Evolutionary conservation across 2,329 filamentous ascomycete genomes (phyloP).

Genomic region (Beauveria australis): DNA sequence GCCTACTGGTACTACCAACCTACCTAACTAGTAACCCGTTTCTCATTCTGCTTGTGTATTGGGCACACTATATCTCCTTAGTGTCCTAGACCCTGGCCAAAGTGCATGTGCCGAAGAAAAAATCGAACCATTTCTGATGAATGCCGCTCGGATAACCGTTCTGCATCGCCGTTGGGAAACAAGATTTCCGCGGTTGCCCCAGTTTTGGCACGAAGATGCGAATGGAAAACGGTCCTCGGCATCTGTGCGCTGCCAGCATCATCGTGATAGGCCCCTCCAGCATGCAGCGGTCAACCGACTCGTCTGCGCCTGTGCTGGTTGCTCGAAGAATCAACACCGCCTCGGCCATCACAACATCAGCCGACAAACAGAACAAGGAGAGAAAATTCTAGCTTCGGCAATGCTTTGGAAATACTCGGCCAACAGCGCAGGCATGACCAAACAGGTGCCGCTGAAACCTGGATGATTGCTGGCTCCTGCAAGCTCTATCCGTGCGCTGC

Average conservation of each 20-base stretch:
- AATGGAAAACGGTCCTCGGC: background rate
- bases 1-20: background rate
- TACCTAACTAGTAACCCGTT: background rate
- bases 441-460: background rate
- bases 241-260: conserved; percentile 8
- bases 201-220: background rate
- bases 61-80: background rate
- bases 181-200: background rate
- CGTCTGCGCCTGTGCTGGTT: background rate
- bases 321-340: background rate
- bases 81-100: background rate
- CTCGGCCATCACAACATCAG: background rate
- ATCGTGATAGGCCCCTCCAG: background rate
- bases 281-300: background rate
- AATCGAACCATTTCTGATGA: conserved; percentile 1
- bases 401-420: background rate
- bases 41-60: background rate
- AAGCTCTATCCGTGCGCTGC: background rate
- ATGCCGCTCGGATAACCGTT: background rate
- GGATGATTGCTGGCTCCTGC: background rate
- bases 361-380: background rate
- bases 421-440: background rate
- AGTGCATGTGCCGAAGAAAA: conserved; percentile 1
- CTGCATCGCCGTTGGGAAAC: conserved; percentile 5
- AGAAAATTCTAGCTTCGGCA: background rate